phyloP scores from a whole-genome alignment of 495 filamentous ascomycete species.

The Trichodelitschia bisporula region DNA sequence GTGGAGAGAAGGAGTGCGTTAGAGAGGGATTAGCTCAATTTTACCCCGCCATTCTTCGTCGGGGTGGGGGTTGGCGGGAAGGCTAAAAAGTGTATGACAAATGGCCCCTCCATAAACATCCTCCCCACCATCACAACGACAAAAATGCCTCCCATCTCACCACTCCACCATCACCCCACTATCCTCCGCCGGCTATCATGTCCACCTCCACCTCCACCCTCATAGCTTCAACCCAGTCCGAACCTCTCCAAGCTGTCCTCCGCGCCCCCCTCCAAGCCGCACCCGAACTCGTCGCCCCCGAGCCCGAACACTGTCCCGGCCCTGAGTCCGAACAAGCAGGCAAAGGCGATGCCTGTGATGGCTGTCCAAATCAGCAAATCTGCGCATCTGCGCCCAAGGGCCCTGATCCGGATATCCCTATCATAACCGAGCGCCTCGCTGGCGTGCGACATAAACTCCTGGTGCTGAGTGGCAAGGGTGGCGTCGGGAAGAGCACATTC shows the following conservation, averaged over 20 bases:
- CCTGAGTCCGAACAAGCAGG: conserved; percentile 75
- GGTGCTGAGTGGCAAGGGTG: conserved; percentile 81
- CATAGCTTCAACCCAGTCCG: conserved; percentile 8
- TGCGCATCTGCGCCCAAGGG: conserved; percentile 89
- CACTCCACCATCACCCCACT: too few species aligned
- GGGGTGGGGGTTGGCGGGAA: too few species aligned
- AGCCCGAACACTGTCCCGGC: conserved; percentile 93
- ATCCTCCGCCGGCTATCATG: too few species aligned
- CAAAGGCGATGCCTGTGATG: conserved; percentile 65
- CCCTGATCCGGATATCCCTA: conserved; percentile 76
- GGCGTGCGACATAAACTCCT: conserved; percentile 75
- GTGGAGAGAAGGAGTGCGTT: too few species aligned
- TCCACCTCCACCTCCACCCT: too few species aligned
- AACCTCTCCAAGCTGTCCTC: conserved; percentile 37
- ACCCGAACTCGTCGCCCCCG: conserved; percentile 71
- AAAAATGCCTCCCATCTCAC: too few species aligned
- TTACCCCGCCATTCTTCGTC: too few species aligned
- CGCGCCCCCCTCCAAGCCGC: conserved; percentile 40
- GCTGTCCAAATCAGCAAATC: conserved; percentile 87
- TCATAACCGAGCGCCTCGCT: conserved; percentile 63
- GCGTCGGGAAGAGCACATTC: conserved; percentile 89
- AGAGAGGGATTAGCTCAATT: too few species aligned
- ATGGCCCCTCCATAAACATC: too few species aligned
- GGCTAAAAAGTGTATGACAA: too few species aligned
- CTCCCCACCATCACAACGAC: too few species aligned